phyloP scores from a whole-genome alignment of 768 basidiomycete species.

The Pulveroboletus sp. region DNA sequence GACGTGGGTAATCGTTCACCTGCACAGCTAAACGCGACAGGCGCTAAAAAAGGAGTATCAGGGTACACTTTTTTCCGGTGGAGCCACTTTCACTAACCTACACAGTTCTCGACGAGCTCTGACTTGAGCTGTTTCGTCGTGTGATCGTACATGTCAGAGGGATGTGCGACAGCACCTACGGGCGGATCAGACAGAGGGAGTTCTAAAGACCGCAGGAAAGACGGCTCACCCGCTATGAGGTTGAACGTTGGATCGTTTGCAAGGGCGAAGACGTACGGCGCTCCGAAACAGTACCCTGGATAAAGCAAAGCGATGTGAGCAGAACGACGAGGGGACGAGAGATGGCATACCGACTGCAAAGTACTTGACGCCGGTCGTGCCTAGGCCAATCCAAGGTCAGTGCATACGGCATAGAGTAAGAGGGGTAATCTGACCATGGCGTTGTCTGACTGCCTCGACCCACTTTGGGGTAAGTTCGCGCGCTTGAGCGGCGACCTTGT shows the following conservation, averaged over 20 bases:
- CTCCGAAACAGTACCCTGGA: constrained; percentile 59
- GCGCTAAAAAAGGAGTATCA: constrained; percentile 34
- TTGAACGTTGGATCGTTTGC: constrained; percentile 37
- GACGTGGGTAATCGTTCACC: constrained; percentile 30
- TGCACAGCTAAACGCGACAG: constrained; percentile 51
- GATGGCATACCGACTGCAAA: constrained; percentile 38
- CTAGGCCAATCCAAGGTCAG: constrained; percentile 1
- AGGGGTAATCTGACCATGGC: constrained; percentile 37
- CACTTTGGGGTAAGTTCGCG: constrained; percentile 42
- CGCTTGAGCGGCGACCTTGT: constrained; percentile 33
- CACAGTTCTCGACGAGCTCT: constrained; percentile 43
- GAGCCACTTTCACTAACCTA: constrained; percentile 33
- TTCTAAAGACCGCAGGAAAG: neutral
- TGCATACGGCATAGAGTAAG: constrained; percentile 4
- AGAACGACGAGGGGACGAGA: neutral
- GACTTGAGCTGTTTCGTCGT: constrained; percentile 34
- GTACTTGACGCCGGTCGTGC: constrained; percentile 34
- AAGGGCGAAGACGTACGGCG: constrained; percentile 45
- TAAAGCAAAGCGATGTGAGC: neutral
- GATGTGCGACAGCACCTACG: constrained; percentile 54
- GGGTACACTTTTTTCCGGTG: neutral
- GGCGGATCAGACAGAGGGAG: neutral
- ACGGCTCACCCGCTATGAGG: constrained; percentile 41
- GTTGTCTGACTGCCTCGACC: constrained; percentile 46
- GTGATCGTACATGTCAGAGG: constrained; percentile 27